These are phyloP conservation scores for Paecilomyces sp. DNA, from an alignment of 2,329 filamentous ascomycete species.

Conservation along the genomic window DNA sequence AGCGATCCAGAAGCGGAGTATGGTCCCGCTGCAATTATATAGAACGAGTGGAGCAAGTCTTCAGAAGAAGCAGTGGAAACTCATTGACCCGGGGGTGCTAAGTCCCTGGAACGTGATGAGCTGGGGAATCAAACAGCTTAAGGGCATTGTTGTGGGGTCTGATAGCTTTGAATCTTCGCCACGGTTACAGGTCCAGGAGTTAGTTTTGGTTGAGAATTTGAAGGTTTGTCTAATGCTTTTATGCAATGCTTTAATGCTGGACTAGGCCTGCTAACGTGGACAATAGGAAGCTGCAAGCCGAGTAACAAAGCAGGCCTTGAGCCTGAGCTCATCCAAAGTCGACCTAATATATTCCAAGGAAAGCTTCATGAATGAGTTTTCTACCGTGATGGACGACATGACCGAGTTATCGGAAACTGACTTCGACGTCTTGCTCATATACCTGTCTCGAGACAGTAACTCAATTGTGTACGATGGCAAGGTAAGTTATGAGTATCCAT, in stretches of 20 bases:
- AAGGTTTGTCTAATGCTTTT: constrained; percentile 35
- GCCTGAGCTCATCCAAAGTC: constrained; percentile 45
- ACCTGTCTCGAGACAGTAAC: constrained; percentile 60
- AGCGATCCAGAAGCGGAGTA: constrained; percentile 59
- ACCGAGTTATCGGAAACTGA: constrained; percentile 55
- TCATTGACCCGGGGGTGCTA: constrained; percentile 33
- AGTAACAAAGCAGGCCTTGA: constrained; percentile 41
- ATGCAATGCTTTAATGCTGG: constrained; percentile 14
- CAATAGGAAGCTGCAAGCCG: constrained; percentile 46
- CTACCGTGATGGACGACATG: constrained; percentile 42
- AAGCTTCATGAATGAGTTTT: constrained; percentile 56
- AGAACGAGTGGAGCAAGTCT: constrained; percentile 59
- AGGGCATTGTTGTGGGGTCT: constrained; percentile 45
- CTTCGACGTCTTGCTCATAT: constrained; percentile 62
- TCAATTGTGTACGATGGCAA: constrained; percentile 41
- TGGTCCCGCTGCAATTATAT: constrained; percentile 68
- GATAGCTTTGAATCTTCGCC: constrained; percentile 21
- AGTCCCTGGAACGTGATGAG: constrained; percentile 63
- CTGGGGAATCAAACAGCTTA: constrained; percentile 69
- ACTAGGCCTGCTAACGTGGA: not conserved
- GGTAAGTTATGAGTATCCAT: constrained; percentile 20
- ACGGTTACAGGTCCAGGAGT: constrained; percentile 31
- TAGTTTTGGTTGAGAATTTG: constrained; percentile 50
- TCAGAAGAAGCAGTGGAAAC: constrained; percentile 61
- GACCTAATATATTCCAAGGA: constrained; percentile 62